Percentiles rank a stretch among this genome's conserved stretches.
phyloP scores from a whole-genome alignment of 164 flowering plant species.

The Piper betle region DNA sequence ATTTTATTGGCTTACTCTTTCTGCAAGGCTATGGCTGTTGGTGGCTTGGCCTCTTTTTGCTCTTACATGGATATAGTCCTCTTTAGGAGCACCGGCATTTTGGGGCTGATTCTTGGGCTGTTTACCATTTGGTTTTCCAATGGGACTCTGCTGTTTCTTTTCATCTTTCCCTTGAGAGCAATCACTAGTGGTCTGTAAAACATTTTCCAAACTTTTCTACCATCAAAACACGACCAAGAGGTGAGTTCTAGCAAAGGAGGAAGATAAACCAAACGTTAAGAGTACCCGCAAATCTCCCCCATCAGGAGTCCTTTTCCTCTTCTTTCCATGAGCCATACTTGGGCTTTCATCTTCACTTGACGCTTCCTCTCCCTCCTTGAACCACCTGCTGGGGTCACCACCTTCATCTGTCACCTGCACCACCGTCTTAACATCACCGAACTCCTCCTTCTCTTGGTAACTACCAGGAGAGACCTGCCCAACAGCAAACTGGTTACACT shows the following conservation, averaged over 20 bases:
- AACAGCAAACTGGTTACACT: slow-evolving; percentile 16
- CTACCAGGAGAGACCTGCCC: slow-evolving; percentile 16
- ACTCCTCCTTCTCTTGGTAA: slow-evolving; percentile 22
- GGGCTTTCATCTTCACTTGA: slow-evolving; percentile 21
- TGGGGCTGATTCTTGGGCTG: slow-evolving; percentile 45
- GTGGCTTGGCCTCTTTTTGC: slow-evolving; percentile 97
- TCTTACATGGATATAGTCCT: slow-evolving; percentile 75
- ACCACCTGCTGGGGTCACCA: slow-evolving; percentile 1
- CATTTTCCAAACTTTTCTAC: slow-evolving; percentile 28
- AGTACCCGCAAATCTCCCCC: slow-evolving; percentile 33
- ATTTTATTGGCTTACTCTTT: slow-evolving; percentile 41
- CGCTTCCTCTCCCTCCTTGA: slow-evolving; percentile 7
- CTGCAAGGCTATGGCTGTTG: slow-evolving; percentile 97
- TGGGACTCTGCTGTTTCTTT: slow-evolving; percentile 31
- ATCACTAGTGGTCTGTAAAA: slow-evolving; percentile 25
- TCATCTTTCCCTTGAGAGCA: slow-evolving; percentile 33
- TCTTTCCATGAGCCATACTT: slow-evolving; percentile 38
- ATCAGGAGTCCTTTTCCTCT: slow-evolving; percentile 47
- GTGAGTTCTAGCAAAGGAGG: background rate
- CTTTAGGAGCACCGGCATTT: slow-evolving; percentile 48
- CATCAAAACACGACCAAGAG: slow-evolving; percentile 9
- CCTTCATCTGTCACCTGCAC: slow-evolving; percentile 3
- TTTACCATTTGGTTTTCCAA: slow-evolving; percentile 37
- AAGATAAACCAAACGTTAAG: background rate
- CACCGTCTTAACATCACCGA: slow-evolving; percentile 16